Base-by-base conservation (phyloP, 495 filamentous ascomycete genomes). In the Penicillium desertorum region DNA sequence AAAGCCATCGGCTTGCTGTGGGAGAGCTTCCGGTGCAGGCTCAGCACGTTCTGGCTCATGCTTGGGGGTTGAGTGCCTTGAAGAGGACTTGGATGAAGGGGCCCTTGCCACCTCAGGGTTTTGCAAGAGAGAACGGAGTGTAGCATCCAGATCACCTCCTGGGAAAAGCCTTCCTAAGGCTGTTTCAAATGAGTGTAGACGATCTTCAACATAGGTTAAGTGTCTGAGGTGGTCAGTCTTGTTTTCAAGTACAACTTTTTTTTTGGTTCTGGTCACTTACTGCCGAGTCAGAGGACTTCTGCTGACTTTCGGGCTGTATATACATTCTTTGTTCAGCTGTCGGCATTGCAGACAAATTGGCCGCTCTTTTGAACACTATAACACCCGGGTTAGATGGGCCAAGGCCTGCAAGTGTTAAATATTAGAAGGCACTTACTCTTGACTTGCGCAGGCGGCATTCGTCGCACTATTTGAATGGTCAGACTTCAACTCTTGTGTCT, bases 1-100 rank as follows among this genome's bases (percentile, higher is more conserved):
- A 65, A 81, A 81, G 17, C 76, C 78, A 69, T 80, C 77, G 12
- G 77, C 76, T 60, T 78, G 76, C 44, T 76, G 74, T 7, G 78
- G 78, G 22, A 79, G 62, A 46, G 75, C 74, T 60, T 79, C 77
- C 29, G 74, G 71, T 14, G 73, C 70, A 23, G 75, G 64, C 46
- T 77, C 74, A 16, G 70, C 60, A n/a, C 69, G 63, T 49, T 74
- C 71, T 27, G 64, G 63, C 48, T 76, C 72, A 25, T 68, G 57
- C 37, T 69, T 76, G 19, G 70, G 70, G 7, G 71, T 73, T 20
- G 72, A 74, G 56, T 74, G 74, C 51, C 71, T 69, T 22, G 74
- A 75, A 20, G 73, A 73, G 12, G 70, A 70, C 45, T 74, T 73
- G 41, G 70, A 76, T 39, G 74, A 72, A 23, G 70, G 64, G 5